Base-by-base conservation (phyloP, 1,284 basidiomycete species). In the Baeospora myosura region DNA sequence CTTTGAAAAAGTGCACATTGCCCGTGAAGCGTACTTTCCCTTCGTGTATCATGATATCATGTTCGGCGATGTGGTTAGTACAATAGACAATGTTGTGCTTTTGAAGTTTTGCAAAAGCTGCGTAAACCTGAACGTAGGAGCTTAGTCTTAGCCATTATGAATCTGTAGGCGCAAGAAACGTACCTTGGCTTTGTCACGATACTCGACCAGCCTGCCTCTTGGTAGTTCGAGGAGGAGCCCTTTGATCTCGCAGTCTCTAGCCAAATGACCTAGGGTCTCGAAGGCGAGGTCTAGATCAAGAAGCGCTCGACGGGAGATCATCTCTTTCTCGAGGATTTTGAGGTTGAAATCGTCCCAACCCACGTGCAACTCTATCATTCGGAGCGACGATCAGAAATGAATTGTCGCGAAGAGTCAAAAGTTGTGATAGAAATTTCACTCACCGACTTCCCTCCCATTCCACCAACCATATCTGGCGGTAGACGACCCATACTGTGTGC, bases 171-270 rank as follows among this genome's bases (percentile, higher is more conserved):
- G n/a, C n/a, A n/a, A n/a, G n/a, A n/a, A 11, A 40, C 40, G 14
- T 29, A 43, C 47, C 34, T 63, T 55, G 4, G 53, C 38, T n/a
- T 63, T 59, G 52, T 76, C 74, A 8, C 55, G 49, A 17, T 52
- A 50, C 34, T 59, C 50, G 4, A 64, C 44, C 20, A 55, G 42
- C 38, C 74, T 58, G 41, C 73, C 74, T 38, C 60, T 43, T 4
- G 59, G 53, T 11, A 66, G 53, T 46, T 74, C 72, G 25, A 58
- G 61, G 41, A 76, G 64, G 23, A 76, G 44, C 2, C 74, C 73
- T 22, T 71, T 54, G 5, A 75, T 49, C 7, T 52, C 47, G 2
- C 61, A 60, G 14, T 49, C 44, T 32, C 63, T 57, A 20, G 68
- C 51, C n/a, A 76, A 52, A 44, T 74, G 72, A 4, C 65, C 73